Evolutionary conservation across 2,329 filamentous ascomycete species (phyloP).

Genomic region (Fusarium ambrosium): DNA sequence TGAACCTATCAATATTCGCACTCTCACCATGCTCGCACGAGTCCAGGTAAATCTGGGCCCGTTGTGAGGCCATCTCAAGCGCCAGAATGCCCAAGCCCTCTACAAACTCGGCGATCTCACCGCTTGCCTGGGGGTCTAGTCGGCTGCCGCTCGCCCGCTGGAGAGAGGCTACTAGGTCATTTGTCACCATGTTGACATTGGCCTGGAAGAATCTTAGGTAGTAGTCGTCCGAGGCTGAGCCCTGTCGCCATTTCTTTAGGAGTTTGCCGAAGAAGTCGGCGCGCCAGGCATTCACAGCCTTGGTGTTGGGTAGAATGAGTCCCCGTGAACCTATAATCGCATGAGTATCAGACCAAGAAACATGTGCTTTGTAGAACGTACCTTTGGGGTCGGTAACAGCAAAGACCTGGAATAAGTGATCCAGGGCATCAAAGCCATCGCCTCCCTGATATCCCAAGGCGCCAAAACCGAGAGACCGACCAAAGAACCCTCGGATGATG

Average conservation of each 20-base stretch:
- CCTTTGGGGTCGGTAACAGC: slow-evolving; percentile 3
- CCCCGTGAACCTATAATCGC: slow-evolving; percentile 4
- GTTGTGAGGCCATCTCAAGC: slow-evolving; percentile 29
- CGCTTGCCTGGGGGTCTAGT: slow-evolving; percentile 1
- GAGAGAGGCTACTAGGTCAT: slow-evolving; percentile 7
- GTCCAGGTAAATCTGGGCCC: slow-evolving; percentile 26
- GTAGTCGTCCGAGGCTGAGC: not conserved
- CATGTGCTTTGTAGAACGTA: not conserved
- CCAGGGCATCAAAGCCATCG: slow-evolving; percentile 17
- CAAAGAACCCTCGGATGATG: slow-evolving; percentile 18
- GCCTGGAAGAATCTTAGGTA: slow-evolving; percentile 10
- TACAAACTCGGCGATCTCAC: slow-evolving; percentile 15
- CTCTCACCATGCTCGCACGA: slow-evolving; percentile 20
- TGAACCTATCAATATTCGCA: slow-evolving; percentile 12
- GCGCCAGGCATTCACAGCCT: slow-evolving; percentile 21
- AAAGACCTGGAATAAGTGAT: slow-evolving; percentile 18
- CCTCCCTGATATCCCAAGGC: slow-evolving; percentile 10
- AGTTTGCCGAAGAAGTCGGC: slow-evolving; percentile 18
- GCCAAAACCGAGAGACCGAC: slow-evolving; percentile 20
- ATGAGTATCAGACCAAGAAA: slow-evolving; percentile 7
- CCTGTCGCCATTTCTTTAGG: slow-evolving; percentile 2
- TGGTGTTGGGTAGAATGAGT: slow-evolving; percentile 17
- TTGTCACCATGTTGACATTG: slow-evolving; percentile 13
- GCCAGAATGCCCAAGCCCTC: slow-evolving; percentile 20
- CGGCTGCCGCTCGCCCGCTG: not conserved